Base-by-base conservation (phyloP, 164 flowering plant genomes). In the Litsea cubeba region DNA sequence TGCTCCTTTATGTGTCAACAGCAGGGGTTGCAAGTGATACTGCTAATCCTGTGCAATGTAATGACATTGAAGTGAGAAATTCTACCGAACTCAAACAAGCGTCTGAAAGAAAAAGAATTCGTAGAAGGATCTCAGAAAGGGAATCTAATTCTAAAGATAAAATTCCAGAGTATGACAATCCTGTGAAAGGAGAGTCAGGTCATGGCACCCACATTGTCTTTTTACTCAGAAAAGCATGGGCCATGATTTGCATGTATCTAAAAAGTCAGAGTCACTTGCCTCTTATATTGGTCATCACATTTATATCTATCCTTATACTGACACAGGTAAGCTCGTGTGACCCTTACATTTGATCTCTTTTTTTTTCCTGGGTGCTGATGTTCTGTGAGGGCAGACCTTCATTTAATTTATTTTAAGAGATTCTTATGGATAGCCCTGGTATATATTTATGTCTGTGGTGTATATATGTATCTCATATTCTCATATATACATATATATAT, bases 251-350 rank as follows among this genome's bases (percentile, higher is more conserved):
- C 60, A 72, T 83, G 18, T 78, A 73, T 65, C 65, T 87, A 69
- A 86, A 74, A 80, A 83, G 79, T 72, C 91, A 77, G 75, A 83
- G 80, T 75, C 77, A 78, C 60, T 71, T 86, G 68, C 76, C 85
- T 46, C 65, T 83, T 6, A 50, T 86, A 70, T 58, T 91, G 74
- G 87, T 84, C 14, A 62, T 82, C 58, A 69, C 77, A 32, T 81
- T 87, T 77, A 86, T 85, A 40, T 83, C 78, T 63, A 85, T 91
- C 71, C 78, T 95, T 72, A 75, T 90, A 69, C 74, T 94, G 64
- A 90, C 90, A 95, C 98, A 95, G 97, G 98, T 94, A 84, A 32
- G 74, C 26, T 69, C 64, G 2, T 17, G 20, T 11, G 24, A 23
- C 26, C 67, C 17, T 8, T 5, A 60, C 10, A 7, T 60, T 10